Conservation (phyloP, 768 basidiomycete species). For the Agrocybe chaxingu region DNA sequence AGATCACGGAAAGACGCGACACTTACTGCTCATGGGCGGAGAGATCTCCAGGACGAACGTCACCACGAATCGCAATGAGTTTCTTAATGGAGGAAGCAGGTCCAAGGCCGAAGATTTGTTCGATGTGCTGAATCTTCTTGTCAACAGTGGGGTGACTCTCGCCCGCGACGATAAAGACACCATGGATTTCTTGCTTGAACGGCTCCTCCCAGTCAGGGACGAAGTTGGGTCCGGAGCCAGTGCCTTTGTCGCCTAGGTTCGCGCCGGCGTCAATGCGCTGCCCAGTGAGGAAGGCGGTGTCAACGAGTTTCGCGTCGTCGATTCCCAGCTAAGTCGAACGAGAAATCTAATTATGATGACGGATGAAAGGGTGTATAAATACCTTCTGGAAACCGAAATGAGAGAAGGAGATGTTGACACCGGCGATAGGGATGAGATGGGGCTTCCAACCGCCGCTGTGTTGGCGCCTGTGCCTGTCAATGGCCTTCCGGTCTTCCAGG, state of each 20-base stretch:
- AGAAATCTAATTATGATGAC: not conserved
- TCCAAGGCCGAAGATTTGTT: slow-evolving; percentile 32
- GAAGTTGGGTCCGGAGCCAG: slow-evolving; percentile 15
- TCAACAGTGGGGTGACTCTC: slow-evolving; percentile 36
- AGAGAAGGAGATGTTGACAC: slow-evolving; percentile 54
- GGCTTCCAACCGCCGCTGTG: slow-evolving; percentile 17
- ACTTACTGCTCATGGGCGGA: slow-evolving; percentile 47
- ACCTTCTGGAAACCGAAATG: slow-evolving; percentile 44
- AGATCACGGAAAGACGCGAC: not conserved
- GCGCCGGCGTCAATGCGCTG: slow-evolving; percentile 34
- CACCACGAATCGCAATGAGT: slow-evolving; percentile 33
- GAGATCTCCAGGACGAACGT: slow-evolving; percentile 40
- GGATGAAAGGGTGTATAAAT: not conserved
- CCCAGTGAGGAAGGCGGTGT: slow-evolving; percentile 36
- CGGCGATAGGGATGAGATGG: slow-evolving; percentile 34
- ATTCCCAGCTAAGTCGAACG: slow-evolving; percentile 32
- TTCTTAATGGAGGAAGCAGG: slow-evolving; percentile 32
- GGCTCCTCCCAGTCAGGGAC: slow-evolving; percentile 46
- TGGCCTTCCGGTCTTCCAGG: slow-evolving; percentile 34
- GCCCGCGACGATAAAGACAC: slow-evolving; percentile 47
- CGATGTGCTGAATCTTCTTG: slow-evolving; percentile 29
- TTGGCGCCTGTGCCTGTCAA: slow-evolving; percentile 33
- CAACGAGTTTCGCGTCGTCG: slow-evolving; percentile 34
- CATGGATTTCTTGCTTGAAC: slow-evolving; percentile 46
- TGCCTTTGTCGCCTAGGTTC: slow-evolving; percentile 34